These are phyloP conservation scores for Ceriops decandra DNA, from an alignment of 345 rosid genomes.

Conservation along the genomic window DNA sequence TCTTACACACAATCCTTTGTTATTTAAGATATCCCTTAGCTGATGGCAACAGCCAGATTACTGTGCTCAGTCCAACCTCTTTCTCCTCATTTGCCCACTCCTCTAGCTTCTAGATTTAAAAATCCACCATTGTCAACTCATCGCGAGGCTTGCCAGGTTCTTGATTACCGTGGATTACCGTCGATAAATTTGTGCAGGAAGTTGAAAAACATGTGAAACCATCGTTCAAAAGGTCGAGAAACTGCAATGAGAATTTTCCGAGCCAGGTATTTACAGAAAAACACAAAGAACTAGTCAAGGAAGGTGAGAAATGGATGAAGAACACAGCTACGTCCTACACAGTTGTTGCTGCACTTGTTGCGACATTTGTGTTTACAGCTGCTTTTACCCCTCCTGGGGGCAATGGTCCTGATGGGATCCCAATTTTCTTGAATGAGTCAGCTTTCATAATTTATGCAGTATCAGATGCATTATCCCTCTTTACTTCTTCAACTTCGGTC, in stretches of 20 bases:
- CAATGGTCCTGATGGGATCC: conserved; percentile 2
- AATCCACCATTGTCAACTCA: too few relatives aligned
- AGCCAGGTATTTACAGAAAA: neutral
- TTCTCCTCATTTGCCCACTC: too few relatives aligned
- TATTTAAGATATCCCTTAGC: too few relatives aligned
- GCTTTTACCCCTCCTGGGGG: conserved; percentile 20
- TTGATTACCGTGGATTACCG: too few relatives aligned
- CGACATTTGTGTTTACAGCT: conserved; percentile 9
- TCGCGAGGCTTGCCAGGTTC: too few relatives aligned
- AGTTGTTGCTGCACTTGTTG: conserved; percentile 16
- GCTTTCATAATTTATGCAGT: conserved; percentile 5
- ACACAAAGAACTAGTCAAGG: neutral
- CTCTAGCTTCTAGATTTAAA: too few relatives aligned
- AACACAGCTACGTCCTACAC: conserved; percentile 8
- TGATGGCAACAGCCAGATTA: too few relatives aligned
- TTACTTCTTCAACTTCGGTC: conserved; percentile 11
- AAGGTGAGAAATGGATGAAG: conserved; percentile 15
- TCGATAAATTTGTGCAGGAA: neutral
- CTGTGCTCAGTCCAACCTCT: too few relatives aligned
- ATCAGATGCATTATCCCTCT: conserved; percentile 13
- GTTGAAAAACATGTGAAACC: neutral
- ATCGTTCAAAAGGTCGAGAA: neutral
- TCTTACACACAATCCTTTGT: too few relatives aligned
- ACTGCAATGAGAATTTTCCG: conserved; percentile 3
- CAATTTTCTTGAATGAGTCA: neutral